Conservation (phyloP, 768 basidiomycete genomes). For the Myochromella boudieri region DNA sequence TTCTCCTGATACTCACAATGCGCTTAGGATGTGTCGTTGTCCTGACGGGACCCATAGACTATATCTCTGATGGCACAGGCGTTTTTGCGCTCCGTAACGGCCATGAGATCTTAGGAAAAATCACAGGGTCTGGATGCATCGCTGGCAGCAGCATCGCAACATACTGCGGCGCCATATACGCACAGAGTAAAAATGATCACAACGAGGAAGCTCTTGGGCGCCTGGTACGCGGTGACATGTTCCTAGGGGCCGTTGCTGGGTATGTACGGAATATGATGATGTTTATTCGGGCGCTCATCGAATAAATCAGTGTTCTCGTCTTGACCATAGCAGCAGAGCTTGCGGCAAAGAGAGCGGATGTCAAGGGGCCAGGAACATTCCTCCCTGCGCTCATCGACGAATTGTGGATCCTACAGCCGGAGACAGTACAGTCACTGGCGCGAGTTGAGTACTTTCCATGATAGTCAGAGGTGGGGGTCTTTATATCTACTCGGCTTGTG, state of each 20-base stretch:
- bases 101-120: conserved; percentile 64
- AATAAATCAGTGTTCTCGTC: conserved; percentile 47
- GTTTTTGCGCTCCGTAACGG: conserved; percentile 79
- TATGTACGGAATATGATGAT: conserved; percentile 30
- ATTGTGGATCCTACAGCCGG: conserved; percentile 38
- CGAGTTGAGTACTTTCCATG: conserved; percentile 27
- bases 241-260: conserved; percentile 78
- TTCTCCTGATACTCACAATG: not conserved
- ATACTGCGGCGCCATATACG: conserved; percentile 66
- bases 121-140: conserved; percentile 92
- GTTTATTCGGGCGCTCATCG: not conserved
- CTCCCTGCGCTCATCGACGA: conserved; percentile 63
- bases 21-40: conserved; percentile 72
- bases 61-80: conserved; percentile 75
- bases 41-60: conserved; percentile 79
- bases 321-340: conserved; percentile 64
- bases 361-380: conserved; percentile 67
- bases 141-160: conserved; percentile 75
- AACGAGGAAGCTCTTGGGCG: too few relatives aligned
- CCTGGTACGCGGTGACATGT: conserved; percentile 75
- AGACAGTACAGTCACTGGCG: conserved; percentile 29
- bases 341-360: conserved; percentile 45
- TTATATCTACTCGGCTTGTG: not conserved
- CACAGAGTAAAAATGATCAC: conserved; percentile 31
- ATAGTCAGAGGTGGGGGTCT: not conserved